A percentile compares a stretch with the other conserved stretches of the same genome.
Conservation (phyloP, 306 rosid species). For the Abrus pulchellus region DNA sequence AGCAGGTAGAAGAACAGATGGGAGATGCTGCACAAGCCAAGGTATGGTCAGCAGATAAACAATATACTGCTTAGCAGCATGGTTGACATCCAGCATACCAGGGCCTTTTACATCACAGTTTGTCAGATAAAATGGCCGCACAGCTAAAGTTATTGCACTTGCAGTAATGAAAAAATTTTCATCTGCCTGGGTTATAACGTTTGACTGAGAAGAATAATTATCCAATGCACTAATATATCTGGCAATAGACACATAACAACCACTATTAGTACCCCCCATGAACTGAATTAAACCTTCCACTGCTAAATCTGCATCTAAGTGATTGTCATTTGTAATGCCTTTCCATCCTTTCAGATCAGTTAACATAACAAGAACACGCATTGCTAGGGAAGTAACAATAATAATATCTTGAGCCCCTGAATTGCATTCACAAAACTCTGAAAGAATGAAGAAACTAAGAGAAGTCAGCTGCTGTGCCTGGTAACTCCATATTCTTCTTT, state of each 20-base stretch:
- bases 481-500: slow-evolving; percentile 82
- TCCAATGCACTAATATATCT: slow-evolving; percentile 70
- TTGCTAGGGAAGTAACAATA: slow-evolving; percentile 69
- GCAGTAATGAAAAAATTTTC: slow-evolving; percentile 79
- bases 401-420: slow-evolving; percentile 61
- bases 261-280: slow-evolving; percentile 67
- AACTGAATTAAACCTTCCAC: slow-evolving; percentile 74
- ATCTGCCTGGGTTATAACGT: slow-evolving; percentile 56
- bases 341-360: slow-evolving; percentile 91
- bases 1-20: slow-evolving; percentile 82
- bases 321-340: slow-evolving; percentile 56
- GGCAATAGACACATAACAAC: slow-evolving; percentile 75
- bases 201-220: slow-evolving; percentile 54
- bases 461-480: slow-evolving; percentile 75
- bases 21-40: slow-evolving; percentile 76
- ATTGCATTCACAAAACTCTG: slow-evolving; percentile 63
- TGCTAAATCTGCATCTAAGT: slow-evolving; percentile 64
- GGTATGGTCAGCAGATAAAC: slow-evolving; percentile 78
- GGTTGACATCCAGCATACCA: slow-evolving; percentile 58
- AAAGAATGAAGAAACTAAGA: slow-evolving; percentile 74
- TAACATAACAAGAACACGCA: slow-evolving; percentile 83
- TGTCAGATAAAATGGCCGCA: slow-evolving; percentile 76
- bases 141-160: slow-evolving; percentile 86
- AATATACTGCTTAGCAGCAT: slow-evolving; percentile 72
- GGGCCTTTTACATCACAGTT: slow-evolving; percentile 52